phyloP scores from a whole-genome alignment of 2,329 filamentous ascomycete genomes.

The Trichoderma oligosporum region DNA sequence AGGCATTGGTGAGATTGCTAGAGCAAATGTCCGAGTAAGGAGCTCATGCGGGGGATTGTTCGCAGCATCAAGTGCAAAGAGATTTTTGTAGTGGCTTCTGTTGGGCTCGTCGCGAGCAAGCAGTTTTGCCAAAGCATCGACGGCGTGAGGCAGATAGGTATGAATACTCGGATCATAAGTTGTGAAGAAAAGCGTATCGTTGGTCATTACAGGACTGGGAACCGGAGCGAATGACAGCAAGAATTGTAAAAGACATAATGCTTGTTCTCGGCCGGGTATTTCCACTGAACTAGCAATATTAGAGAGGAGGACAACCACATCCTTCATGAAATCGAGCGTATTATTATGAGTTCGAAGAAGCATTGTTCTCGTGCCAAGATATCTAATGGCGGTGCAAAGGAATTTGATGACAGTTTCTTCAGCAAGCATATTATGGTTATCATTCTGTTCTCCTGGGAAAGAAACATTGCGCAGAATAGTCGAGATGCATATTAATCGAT shows the following conservation, averaged over 20 bases:
- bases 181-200: conserved; percentile 67
- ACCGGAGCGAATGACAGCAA: conserved; percentile 84
- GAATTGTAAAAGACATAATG: conserved; percentile 80
- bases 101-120: conserved; percentile 93
- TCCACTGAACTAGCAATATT: conserved; percentile 80
- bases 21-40: conserved; percentile 78
- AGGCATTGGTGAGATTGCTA: conserved; percentile 81
- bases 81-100: conserved; percentile 73
- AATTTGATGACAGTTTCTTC: conserved; percentile 78
- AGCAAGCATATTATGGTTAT: conserved; percentile 71
- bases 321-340: conserved; percentile 96
- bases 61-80: conserved; percentile 70
- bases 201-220: conserved; percentile 58
- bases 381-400: conserved; percentile 75
- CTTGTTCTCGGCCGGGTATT: conserved; percentile 81
- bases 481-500: conserved; percentile 83
- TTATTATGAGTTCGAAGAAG: conserved; percentile 78
- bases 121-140: conserved; percentile 87
- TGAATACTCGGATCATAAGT: conserved; percentile 77
- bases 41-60: conserved; percentile 69
- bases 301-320: conserved; percentile 81
- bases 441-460: conserved; percentile 59
- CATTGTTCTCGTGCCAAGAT: conserved; percentile 84
- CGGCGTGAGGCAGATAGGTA: conserved; percentile 81
- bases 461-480: conserved; percentile 92